Evolutionary conservation across 306 rosid species (phyloP).

Genomic region (Cajanus cajan): DNA sequence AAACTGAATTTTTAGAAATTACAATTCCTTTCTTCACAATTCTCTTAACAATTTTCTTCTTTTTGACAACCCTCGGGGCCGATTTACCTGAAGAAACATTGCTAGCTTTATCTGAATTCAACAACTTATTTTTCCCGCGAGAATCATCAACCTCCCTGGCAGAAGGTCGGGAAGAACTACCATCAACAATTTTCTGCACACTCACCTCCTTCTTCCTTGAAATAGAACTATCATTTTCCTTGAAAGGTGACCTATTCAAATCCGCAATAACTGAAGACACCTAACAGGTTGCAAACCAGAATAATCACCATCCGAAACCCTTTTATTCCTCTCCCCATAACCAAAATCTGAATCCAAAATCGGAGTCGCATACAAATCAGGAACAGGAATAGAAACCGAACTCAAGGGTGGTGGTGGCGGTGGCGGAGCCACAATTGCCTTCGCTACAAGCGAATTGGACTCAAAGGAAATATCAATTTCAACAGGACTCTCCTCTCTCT

Average conservation of each 20-base stretch:
- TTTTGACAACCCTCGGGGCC: constrained; percentile 48
- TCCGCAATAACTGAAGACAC: constrained; percentile 24
- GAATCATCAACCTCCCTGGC: too few relatives aligned
- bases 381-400: constrained; percentile 33
- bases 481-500: too few relatives aligned
- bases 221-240: constrained; percentile 23
- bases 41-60: constrained; percentile 69
- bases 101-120: constrained; percentile 23
- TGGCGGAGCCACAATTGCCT: too few relatives aligned
- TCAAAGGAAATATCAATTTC: too few relatives aligned
- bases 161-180: too few relatives aligned
- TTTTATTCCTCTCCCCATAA: constrained; percentile 22
- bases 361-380: constrained; percentile 14
- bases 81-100: constrained; percentile 31
- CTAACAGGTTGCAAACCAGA: constrained; percentile 29
- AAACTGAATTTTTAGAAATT: too few relatives aligned
- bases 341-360: constrained; percentile 29
- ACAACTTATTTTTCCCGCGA: constrained; percentile 41
- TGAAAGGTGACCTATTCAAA: constrained; percentile 23
- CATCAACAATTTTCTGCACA: constrained; percentile 33
- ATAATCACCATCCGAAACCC: too few relatives aligned
- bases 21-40: constrained; percentile 56
- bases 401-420: constrained; percentile 47
- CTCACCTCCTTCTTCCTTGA: constrained; percentile 32
- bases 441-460: too few relatives aligned